phyloP scores from a whole-genome alignment of 2,329 filamentous ascomycete genomes.

The Coccinonectria pachysandricola region DNA sequence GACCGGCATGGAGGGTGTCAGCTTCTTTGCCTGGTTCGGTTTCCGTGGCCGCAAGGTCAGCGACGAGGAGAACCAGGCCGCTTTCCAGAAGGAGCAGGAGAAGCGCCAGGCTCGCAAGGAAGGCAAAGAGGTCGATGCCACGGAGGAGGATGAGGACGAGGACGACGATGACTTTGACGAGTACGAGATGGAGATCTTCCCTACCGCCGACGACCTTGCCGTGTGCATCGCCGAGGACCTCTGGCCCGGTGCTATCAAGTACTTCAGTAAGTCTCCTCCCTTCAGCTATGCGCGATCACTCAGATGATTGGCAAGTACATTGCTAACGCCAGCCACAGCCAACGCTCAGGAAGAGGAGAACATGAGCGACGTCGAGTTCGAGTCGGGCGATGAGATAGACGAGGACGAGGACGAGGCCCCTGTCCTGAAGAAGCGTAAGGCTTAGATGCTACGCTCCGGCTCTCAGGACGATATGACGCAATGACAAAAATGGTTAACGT shows the following conservation, averaged over 20 bases:
- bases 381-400: slow-evolving; percentile 49
- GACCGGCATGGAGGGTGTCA: slow-evolving; percentile 53
- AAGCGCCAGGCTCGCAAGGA: slow-evolving; percentile 37
- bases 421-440: slow-evolving; percentile 34
- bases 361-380: slow-evolving; percentile 60
- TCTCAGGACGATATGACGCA: neutral
- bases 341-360: slow-evolving; percentile 57
- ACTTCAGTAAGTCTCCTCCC: slow-evolving; percentile 63
- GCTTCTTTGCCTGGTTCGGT: slow-evolving; percentile 87
- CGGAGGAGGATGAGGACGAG: slow-evolving; percentile 37
- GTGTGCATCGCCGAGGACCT: slow-evolving; percentile 76
- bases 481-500: slow-evolving; percentile 10
- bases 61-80: slow-evolving; percentile 59
- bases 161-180: slow-evolving; percentile 52
- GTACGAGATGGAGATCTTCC: slow-evolving; percentile 72
- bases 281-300: too few relatives aligned
- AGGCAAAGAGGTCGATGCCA: slow-evolving; percentile 39
- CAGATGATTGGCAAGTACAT: neutral
- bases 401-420: slow-evolving; percentile 33
- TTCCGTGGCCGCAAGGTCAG: slow-evolving; percentile 62
- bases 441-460: slow-evolving; percentile 13
- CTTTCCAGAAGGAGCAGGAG: slow-evolving; percentile 50
- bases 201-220: slow-evolving; percentile 75
- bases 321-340: slow-evolving; percentile 27
- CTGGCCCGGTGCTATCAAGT: slow-evolving; percentile 79